These are phyloP conservation scores for Lentinula sp. DNA, from an alignment of 768 basidiomycete species.

Conservation along the genomic window DNA sequence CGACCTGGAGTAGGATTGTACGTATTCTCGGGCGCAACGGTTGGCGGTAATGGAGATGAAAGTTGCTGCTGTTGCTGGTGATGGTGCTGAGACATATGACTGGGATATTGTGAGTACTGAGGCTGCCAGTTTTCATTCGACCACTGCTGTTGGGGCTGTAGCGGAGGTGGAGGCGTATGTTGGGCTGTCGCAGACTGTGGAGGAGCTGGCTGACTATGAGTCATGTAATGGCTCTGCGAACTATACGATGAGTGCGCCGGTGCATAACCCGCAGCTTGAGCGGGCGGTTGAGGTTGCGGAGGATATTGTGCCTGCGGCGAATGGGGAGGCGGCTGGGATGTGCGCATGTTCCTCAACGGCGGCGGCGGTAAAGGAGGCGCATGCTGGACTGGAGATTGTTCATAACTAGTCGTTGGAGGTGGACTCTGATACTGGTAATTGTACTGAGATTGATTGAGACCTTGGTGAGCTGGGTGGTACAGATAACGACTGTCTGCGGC, in stretches of 20 bases:
- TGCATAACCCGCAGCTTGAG: background rate
- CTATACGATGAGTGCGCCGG: background rate
- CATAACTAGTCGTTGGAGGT: slow-evolving; percentile 10
- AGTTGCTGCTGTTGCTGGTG: slow-evolving; percentile 15
- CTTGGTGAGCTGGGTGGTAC: slow-evolving; percentile 42
- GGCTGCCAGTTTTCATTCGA: background rate
- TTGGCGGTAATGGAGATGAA: slow-evolving; percentile 12
- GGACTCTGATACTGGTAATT: slow-evolving; percentile 35
- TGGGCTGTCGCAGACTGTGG: slow-evolving; percentile 8
- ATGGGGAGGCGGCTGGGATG: slow-evolving; percentile 4
- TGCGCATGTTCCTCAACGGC: slow-evolving; percentile 3
- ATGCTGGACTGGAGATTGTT: background rate
- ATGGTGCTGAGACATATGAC: slow-evolving; percentile 10
- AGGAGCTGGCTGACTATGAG: slow-evolving; percentile 2
- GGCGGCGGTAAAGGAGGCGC: slow-evolving; percentile 15
- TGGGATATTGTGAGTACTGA: background rate
- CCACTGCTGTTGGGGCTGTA: slow-evolving; percentile 22
- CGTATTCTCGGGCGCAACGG: slow-evolving; percentile 24
- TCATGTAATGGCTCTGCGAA: slow-evolving; percentile 14
- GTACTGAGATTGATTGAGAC: slow-evolving; percentile 40
- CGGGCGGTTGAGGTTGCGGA: slow-evolving; percentile 14
- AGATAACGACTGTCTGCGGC: slow-evolving; percentile 49
- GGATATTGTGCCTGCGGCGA: slow-evolving; percentile 16
- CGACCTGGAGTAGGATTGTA: slow-evolving; percentile 26
- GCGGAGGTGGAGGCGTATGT: slow-evolving; percentile 20